A percentile compares a stretch with the other conserved stretches of the same genome.
Evolutionary conservation across 1,284 basidiomycete species (phyloP).

Genomic region (Moesziomyces parantarcticus): DNA sequence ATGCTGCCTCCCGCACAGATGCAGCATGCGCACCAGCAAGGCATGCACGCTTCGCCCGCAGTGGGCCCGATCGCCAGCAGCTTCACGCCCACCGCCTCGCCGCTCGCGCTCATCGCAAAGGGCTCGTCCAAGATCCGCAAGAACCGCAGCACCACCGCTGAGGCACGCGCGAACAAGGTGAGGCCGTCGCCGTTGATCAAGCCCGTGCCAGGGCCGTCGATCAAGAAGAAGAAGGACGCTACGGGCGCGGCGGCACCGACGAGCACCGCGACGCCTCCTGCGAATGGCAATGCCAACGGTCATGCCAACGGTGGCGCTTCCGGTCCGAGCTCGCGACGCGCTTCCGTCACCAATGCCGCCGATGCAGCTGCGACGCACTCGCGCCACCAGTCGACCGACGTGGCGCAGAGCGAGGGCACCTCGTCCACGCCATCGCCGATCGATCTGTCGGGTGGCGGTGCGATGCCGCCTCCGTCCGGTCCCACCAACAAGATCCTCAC

Average conservation of each 20-base stretch:
- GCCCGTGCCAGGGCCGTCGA: constrained; percentile 45
- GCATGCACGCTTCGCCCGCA: constrained; percentile 38
- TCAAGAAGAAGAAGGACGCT: constrained; percentile 45
- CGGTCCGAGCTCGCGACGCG: constrained; percentile 25
- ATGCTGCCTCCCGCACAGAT: constrained; percentile 53
- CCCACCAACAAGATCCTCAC: constrained; percentile 58
- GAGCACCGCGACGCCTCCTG: constrained; percentile 20
- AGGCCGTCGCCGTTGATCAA: constrained; percentile 65
- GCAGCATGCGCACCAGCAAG: constrained; percentile 62
- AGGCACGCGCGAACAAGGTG: constrained; percentile 56
- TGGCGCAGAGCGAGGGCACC: constrained; percentile 55
- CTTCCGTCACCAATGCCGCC: constrained; percentile 15
- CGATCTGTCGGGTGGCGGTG: constrained; percentile 43
- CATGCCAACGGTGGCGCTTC: constrained; percentile 14
- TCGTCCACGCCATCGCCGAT: constrained; percentile 63
- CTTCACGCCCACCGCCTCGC: constrained; percentile 58
- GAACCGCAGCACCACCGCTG: constrained; percentile 58
- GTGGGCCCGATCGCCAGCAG: constrained; percentile 26
- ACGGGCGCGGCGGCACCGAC: constrained; percentile 1
- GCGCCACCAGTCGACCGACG: constrained; percentile 50
- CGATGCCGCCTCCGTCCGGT: constrained; percentile 50
- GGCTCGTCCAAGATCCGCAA: constrained; percentile 52
- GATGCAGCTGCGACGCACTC: constrained; percentile 19
- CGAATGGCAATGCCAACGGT: constrained; percentile 16
- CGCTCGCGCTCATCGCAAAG: constrained; percentile 48